These are phyloP conservation scores for Acephala macrosclerotiorum DNA, from an alignment of 2,329 filamentous ascomycete genomes.

Conservation along the genomic window DNA sequence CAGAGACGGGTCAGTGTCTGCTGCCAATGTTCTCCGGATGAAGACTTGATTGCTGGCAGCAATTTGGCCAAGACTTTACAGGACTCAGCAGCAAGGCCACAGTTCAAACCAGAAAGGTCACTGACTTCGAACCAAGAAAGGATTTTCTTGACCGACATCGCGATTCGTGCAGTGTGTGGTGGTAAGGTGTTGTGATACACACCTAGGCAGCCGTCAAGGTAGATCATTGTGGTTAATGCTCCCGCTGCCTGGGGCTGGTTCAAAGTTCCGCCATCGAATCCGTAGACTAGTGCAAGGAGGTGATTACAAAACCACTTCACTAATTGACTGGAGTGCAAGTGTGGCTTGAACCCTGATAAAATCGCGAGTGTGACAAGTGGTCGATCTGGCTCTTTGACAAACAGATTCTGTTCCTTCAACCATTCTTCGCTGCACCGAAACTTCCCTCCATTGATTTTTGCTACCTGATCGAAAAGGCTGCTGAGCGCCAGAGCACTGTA, in stretches of 20 bases:
- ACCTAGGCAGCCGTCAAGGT: slow-evolving; percentile 60
- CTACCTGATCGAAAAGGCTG: background rate
- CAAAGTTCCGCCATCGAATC: slow-evolving; percentile 49
- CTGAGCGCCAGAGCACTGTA: background rate
- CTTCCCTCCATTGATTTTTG: background rate
- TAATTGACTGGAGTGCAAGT: slow-evolving; percentile 54
- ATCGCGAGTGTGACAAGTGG: slow-evolving; percentile 37
- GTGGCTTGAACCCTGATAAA: slow-evolving; percentile 58
- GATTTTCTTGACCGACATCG: slow-evolving; percentile 84
- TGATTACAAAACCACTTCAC: slow-evolving; percentile 64
- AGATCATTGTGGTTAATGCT: slow-evolving; percentile 52
- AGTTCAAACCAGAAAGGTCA: slow-evolving; percentile 52
- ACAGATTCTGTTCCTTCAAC: background rate
- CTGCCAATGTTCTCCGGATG: background rate
- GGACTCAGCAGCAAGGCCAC: slow-evolving; percentile 56
- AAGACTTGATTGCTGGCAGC: slow-evolving; percentile 68
- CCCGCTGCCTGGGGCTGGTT: slow-evolving; percentile 48
- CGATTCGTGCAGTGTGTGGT: slow-evolving; percentile 56
- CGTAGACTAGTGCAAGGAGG: slow-evolving; percentile 66
- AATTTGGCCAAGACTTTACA: slow-evolving; percentile 66
- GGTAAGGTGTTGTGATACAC: slow-evolving; percentile 62
- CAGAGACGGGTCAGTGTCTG: background rate
- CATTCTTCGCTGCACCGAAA: background rate
- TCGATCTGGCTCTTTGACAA: background rate
- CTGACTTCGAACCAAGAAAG: slow-evolving; percentile 68